Base-by-base conservation (phyloP, 2,329 filamentous ascomycete genomes). In the Fusarium hainanense region DNA sequence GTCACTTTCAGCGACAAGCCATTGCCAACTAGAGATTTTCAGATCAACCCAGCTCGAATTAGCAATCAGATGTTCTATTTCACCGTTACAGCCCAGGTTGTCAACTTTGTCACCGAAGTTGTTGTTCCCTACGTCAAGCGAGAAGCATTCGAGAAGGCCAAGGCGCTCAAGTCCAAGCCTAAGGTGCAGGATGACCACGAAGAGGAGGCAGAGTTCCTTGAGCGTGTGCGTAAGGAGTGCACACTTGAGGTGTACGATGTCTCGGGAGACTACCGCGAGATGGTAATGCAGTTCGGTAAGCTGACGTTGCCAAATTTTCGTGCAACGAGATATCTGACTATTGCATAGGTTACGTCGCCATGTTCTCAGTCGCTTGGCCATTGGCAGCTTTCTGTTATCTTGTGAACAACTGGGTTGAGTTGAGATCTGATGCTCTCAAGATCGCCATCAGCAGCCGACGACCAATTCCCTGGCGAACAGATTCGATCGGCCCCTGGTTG, bases 361-460 rank as follows among this genome's bases (percentile, higher is more conserved):
- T 98, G 12, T 98, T 98, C 79, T 96, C 93, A 0, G 92, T 96
- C 4, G 90, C 97, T 57, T 99, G 96, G 96, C 96, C 96, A 0
- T 84, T 98, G n/a, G 94, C 95, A 0, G 91, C 92, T 3, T 86
- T 93, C 59, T 95, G 92, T 3, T 98, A 98, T 82, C 83, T 98
- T 14, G 83, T 96, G 79, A 98, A 98, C 82, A 97, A 98, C 82
- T 98, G 95, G 94, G 83, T 99, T 60, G 96, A 98, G 78, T 87
- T 98, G 41, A 92, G 96, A 43, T 93, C 93, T 1, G 96, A 99
- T 77, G 94, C 95, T 4, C 87, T 97, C 82, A 99, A 99, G 80
- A 97, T 98, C 74, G 94, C 94, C 58, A 86, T 93, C 49, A 92
- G 94, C 79, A 94, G 93, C 84, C 92, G 95, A 75, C 90, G 96